A percentile compares a stretch with the other conserved stretches of the same genome.
phyloP scores from a whole-genome alignment of 306 rosid species.

The Cucumis hystrix region DNA sequence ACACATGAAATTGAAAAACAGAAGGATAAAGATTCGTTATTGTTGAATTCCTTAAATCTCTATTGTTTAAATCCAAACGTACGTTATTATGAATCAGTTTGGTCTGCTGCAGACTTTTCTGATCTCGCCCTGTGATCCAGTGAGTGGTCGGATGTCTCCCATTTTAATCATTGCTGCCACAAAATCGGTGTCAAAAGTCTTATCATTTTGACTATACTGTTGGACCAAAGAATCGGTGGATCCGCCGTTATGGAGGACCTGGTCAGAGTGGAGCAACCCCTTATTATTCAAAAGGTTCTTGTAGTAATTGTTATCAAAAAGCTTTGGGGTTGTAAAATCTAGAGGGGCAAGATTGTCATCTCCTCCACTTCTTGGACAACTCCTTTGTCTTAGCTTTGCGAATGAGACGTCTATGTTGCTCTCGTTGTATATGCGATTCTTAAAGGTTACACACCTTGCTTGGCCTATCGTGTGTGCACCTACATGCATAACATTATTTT shows the following conservation, averaged over 20 bases:
- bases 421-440: constrained; percentile 15
- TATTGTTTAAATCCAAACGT: neutral
- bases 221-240: constrained; percentile 12
- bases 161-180: constrained; percentile 18
- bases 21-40: neutral
- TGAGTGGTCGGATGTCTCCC: constrained; percentile 21
- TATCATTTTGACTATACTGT: neutral
- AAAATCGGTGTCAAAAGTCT: constrained; percentile 5
- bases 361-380: constrained; percentile 14
- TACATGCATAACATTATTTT: neutral
- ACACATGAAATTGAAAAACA: neutral
- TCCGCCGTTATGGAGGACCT: constrained; percentile 13
- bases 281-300: constrained; percentile 5
- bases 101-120: constrained; percentile 12
- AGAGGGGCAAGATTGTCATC: constrained; percentile 3
- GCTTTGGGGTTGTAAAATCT: neutral
- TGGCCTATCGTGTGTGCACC: constrained; percentile 28
- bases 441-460: constrained; percentile 11
- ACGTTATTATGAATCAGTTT: neutral
- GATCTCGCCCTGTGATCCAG: constrained; percentile 16
- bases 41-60: neutral
- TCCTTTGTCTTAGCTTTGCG: neutral
- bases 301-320: constrained; percentile 20
- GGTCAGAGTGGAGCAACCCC: constrained; percentile 26
- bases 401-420: constrained; percentile 8